Base-by-base conservation (phyloP, 768 basidiomycete genomes). In the Filobasidium wieringae region DNA sequence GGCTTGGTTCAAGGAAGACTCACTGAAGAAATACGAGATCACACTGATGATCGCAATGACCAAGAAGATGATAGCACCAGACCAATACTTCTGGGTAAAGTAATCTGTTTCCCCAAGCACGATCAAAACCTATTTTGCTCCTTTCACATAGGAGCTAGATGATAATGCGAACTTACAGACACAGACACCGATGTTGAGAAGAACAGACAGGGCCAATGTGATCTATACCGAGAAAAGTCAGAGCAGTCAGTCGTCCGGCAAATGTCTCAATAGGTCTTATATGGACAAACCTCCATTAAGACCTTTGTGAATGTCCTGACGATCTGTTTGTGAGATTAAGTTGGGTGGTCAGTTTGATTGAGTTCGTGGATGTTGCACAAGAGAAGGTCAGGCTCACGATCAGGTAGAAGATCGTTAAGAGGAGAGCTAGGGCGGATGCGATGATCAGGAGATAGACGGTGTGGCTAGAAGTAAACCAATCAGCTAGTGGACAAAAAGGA, bases 11-110 rank as follows among this genome's bases (percentile, higher is more conserved):
- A 19, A 27, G 14, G 3, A 24, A 19, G 22, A 47, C 43, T 47
- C 14, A 47, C 43, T 73, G 36, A 69, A 60, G 63, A 78, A 86
- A 76, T 89, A 89, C 27, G 83, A 80, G 14, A 89, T 67, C 7
- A 88, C 70, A 1, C 86, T 87, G 54, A 90, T 70, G 29, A 88
- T 60, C 0, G 87, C 85, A 58, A 90, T 84, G 57, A 89, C 72
- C 11, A 86, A 85, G 77, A 88, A 88, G 58, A 89, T 83, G 65
- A 89, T 85, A 2, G 88, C 87, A 8, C 84, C 87, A 49, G 85
- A 84, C 86, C 67, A 61, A 60, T 71, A 71, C 45, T 71, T 68
- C 53, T 72, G 66, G 49, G 53, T 55, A 61, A 66, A 67, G 59
- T 69, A 64, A 55, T 70, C 67, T 68, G 56, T n/a, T n/a, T n/a